Percentiles rank a stretch among this genome's conserved stretches.
These are phyloP conservation scores for Globisporangium alternatum DNA, from an alignment of 352 stramenopile species.

Conservation along the genomic window DNA sequence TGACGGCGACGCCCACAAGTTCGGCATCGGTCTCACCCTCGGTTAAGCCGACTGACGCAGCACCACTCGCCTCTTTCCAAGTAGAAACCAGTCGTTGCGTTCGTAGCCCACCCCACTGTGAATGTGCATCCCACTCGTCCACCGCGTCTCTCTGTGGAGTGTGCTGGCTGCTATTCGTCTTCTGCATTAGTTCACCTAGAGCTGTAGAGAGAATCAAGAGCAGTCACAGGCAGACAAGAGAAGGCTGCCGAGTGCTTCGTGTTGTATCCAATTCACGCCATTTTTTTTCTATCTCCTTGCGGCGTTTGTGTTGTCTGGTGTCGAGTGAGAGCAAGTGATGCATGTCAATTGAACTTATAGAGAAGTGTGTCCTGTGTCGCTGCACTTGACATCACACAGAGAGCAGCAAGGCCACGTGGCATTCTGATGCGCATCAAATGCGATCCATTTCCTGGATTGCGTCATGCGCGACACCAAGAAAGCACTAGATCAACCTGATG, in stretches of 20 bases:
- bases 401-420: not conserved
- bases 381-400: not conserved
- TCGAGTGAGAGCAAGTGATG: not conserved
- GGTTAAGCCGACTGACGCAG: conserved; percentile 44
- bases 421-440: conserved; percentile 3
- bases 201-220: not conserved
- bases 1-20: conserved; percentile 89
- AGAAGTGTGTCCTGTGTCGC: not conserved
- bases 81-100: conserved; percentile 9
- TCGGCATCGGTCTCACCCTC: conserved; percentile 85
- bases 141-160: not conserved
- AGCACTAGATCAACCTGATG: not conserved
- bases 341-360: not conserved
- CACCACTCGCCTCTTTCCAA: not conserved
- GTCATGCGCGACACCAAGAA: not conserved
- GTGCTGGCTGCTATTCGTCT: not conserved
- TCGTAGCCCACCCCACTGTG: not conserved
- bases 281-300: conserved; percentile 1
- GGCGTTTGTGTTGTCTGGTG: not conserved
- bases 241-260: not conserved
- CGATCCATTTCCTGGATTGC: not conserved
- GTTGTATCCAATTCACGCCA: conserved; percentile 10
- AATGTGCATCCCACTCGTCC: not conserved
- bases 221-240: not conserved
- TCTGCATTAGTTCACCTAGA: not conserved